phyloP scores from a whole-genome alignment of 148 eudicot species.

The Camellia lanceoleosa region DNA sequence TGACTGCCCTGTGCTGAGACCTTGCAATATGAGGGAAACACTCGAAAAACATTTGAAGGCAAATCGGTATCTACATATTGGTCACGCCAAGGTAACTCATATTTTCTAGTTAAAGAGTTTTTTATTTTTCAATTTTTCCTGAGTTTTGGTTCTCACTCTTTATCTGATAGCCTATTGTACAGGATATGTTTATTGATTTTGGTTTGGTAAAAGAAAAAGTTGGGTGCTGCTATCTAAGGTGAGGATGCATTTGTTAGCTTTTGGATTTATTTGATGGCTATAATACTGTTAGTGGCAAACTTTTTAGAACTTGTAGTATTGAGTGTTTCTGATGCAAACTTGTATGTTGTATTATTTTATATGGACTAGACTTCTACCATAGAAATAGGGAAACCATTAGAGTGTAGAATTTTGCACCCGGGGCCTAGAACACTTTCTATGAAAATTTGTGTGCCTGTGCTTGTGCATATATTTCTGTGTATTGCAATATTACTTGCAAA shows the following conservation, averaged over 20 bases:
- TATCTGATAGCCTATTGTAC: conserved; percentile 15
- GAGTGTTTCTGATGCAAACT: too few species aligned
- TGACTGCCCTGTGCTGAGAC: conserved; percentile 56
- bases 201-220: conserved; percentile 91
- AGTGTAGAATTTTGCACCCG: too few species aligned
- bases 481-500: too few species aligned
- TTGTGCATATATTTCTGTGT: too few species aligned
- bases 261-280: not conserved
- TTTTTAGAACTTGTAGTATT: not conserved
- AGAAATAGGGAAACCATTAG: too few species aligned
- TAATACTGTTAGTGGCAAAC: not conserved
- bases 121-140: too few species aligned
- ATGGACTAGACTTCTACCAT: too few species aligned
- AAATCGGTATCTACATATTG: conserved; percentile 29
- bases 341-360: too few species aligned
- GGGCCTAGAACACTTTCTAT: too few species aligned
- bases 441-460: too few species aligned
- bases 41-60: conserved; percentile 72
- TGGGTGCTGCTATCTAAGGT: conserved; percentile 93
- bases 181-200: conserved; percentile 98
- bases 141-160: conserved; percentile 10
- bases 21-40: conserved; percentile 72
- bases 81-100: too few species aligned
- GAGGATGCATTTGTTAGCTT: conserved; percentile 5
- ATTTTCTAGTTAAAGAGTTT: too few species aligned